Percentiles rank a stretch among this genome's conserved stretches.
phyloP scores from a whole-genome alignment of 2,329 filamentous ascomycete species.

The Periconia sp. region DNA sequence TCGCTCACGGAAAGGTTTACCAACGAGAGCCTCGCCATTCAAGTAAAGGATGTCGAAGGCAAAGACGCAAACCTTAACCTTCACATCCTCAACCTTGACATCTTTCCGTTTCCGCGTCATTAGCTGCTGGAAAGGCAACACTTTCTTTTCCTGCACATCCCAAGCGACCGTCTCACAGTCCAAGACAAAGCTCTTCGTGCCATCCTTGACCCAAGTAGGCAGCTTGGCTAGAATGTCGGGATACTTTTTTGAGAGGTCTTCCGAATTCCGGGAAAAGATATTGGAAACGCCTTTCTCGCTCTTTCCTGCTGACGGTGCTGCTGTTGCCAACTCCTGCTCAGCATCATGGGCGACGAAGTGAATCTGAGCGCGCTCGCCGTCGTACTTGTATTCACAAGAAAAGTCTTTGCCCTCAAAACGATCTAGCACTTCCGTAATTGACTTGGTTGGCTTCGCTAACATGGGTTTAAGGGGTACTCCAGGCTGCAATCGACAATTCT shows the following conservation, averaged over 20 bases:
- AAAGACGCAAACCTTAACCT: conserved; percentile 96
- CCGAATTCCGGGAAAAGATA: conserved; percentile 97
- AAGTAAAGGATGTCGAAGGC: conserved; percentile 94
- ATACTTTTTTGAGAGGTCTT: conserved; percentile 97
- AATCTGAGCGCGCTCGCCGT: conserved; percentile 97
- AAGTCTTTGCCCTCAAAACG: conserved; percentile 95
- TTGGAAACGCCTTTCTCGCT: conserved; percentile 77
- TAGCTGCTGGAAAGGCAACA: conserved; percentile 94
- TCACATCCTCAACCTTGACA: conserved; percentile 92
- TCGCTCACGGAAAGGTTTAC: conserved; percentile 83
- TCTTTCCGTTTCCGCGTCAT: conserved; percentile 99
- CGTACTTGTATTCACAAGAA: conserved; percentile 99
- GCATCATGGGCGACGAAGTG: conserved; percentile 91
- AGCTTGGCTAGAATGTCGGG: conserved; percentile 92
- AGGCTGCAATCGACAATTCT: conserved; percentile 88
- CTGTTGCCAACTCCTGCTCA: conserved; percentile 68
- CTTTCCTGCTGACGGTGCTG: conserved; percentile 66
- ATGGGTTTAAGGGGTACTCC: conserved; percentile 97
- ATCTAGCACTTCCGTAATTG: conserved; percentile 95
- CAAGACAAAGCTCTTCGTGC: conserved; percentile 94
- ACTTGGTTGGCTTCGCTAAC: conserved; percentile 97
- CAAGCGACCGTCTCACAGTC: conserved; percentile 98
- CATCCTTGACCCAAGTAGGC: conserved; percentile 84
- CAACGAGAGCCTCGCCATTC: conserved; percentile 87
- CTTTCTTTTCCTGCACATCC: conserved; percentile 94